Conservation (phyloP, 441 rosid genomes). For the Bocquillonia castaneifolia region DNA sequence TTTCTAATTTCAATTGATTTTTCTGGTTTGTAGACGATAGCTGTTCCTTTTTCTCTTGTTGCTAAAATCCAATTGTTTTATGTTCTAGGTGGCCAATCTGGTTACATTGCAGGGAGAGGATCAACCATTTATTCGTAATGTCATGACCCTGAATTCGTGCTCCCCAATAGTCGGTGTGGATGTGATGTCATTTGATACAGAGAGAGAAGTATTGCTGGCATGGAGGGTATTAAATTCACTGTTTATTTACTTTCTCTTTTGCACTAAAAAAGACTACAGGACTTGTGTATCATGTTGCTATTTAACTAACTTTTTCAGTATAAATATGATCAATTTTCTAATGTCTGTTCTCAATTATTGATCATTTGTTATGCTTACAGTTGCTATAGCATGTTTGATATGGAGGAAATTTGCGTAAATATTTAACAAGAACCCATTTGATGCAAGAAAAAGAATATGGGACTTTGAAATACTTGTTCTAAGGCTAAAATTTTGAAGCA, state of each 20-base stretch:
- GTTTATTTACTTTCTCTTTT: conserved; percentile 14
- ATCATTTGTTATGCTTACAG: neutral
- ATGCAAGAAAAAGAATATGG: neutral
- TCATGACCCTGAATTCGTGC: conserved; percentile 92
- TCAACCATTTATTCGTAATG: conserved; percentile 84
- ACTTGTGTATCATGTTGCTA: neutral
- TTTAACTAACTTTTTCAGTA: neutral
- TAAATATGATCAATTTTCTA: neutral
- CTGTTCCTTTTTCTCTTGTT: conserved; percentile 14
- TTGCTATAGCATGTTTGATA: neutral
- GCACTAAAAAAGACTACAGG: neutral
- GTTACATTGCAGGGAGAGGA: conserved; percentile 92
- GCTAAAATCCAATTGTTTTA: conserved; percentile 23
- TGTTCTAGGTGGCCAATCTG: conserved; percentile 83
- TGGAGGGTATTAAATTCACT: conserved; percentile 72
- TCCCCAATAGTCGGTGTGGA: conserved; percentile 90
- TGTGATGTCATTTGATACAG: conserved; percentile 86
- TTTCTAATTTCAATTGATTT: conserved; percentile 12
- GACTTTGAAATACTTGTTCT: neutral
- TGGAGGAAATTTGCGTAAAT: neutral
- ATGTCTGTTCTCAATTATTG: neutral
- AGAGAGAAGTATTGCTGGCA: conserved; percentile 84
- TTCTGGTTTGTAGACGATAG: conserved; percentile 11
- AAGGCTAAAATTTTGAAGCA: neutral
- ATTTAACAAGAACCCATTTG: neutral